Evolutionary conservation across 345 rosid species (phyloP).

Genomic region (Euclidium syriacum): DNA sequence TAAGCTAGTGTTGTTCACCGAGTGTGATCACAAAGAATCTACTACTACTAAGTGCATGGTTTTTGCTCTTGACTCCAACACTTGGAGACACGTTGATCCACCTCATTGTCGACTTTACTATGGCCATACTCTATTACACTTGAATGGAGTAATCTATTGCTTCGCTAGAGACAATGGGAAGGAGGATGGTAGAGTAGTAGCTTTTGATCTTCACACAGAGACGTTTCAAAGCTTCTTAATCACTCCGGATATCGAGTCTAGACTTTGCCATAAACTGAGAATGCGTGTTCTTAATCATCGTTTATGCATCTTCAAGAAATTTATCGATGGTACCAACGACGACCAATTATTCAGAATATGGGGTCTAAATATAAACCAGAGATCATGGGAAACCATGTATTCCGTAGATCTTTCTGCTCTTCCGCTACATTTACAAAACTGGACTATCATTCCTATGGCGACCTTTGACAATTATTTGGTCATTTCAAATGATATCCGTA

Average conservation of each 20-base stretch:
- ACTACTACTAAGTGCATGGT: background rate
- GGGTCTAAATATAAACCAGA: background rate
- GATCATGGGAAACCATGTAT: slow-evolving; percentile 10
- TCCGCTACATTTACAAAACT: background rate
- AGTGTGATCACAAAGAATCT: background rate
- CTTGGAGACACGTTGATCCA: background rate
- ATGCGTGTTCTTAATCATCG: slow-evolving; percentile 7
- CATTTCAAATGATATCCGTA: background rate
- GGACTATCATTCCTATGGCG: background rate
- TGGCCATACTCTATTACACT: background rate
- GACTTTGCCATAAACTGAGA: background rate
- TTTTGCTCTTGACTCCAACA: slow-evolving; percentile 15
- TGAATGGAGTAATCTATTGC: slow-evolving; percentile 1
- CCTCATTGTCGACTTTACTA: background rate
- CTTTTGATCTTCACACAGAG: slow-evolving; percentile 4
- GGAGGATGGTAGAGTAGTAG: background rate
- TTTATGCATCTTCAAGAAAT: slow-evolving; percentile 1
- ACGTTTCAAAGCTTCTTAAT: background rate
- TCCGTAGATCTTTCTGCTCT: background rate
- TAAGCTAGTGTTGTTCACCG: background rate
- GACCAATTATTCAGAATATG: background rate
- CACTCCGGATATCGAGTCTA: background rate
- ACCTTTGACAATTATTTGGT: background rate
- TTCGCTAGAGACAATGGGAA: background rate
- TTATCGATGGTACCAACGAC: background rate